Evolutionary conservation across 2,329 filamentous ascomycete genomes (phyloP).

Genomic region (Coleophoma crateriformis): DNA sequence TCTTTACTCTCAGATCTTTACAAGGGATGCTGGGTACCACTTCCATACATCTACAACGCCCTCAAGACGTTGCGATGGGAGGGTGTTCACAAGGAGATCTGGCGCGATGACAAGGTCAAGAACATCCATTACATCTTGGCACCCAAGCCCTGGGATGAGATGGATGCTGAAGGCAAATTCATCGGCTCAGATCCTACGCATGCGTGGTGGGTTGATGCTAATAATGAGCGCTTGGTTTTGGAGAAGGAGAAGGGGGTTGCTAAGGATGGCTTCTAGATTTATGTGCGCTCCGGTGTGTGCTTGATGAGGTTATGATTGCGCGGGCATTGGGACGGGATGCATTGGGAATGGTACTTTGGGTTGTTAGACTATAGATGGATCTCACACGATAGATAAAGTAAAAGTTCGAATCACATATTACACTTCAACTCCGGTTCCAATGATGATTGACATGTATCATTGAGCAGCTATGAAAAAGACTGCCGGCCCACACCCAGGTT

Average conservation of each 20-base stretch:
- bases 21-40: constrained; percentile 46
- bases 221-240: constrained; percentile 31
- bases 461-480: too few species aligned
- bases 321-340: too few species aligned
- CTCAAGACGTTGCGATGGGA: constrained; percentile 53
- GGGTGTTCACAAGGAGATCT: constrained; percentile 48
- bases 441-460: too few species aligned
- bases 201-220: constrained; percentile 49
- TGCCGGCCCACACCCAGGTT: too few species aligned
- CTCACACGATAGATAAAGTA: too few species aligned
- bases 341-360: too few species aligned
- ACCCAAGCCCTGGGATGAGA: constrained; percentile 57
- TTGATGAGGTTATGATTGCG: background rate
- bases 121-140: constrained; percentile 57
- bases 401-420: too few species aligned
- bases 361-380: too few species aligned
- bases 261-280: constrained; percentile 19
- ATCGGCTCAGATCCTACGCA: constrained; percentile 38
- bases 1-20: constrained; percentile 51
- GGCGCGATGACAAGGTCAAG: constrained; percentile 52
- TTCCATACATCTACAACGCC: constrained; percentile 58
- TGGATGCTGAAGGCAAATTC: constrained; percentile 37
- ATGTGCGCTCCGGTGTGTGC: background rate
- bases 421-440: too few species aligned
- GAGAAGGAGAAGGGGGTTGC: constrained; percentile 27